These are phyloP conservation scores for Paramyrothecium sp. DNA, from an alignment of 2,329 filamentous ascomycete genomes.

Conservation along the genomic window DNA sequence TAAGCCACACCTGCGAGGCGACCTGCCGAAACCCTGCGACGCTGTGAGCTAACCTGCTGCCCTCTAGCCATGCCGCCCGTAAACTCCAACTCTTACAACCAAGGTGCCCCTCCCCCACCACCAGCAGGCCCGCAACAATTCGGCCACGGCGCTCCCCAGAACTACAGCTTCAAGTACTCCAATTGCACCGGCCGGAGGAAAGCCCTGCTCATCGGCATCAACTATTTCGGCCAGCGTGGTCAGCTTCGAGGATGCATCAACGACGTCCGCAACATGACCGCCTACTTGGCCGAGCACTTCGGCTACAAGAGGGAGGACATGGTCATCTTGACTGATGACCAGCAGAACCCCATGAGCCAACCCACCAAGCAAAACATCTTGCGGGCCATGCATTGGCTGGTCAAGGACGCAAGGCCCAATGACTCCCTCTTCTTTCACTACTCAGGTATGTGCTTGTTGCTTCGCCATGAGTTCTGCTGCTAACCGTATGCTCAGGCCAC, in stretches of 20 bases:
- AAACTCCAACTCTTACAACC: conserved; percentile 9
- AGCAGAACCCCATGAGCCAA: conserved; percentile 96
- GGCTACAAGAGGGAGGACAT: conserved; percentile 94
- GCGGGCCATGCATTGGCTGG: conserved; percentile 95
- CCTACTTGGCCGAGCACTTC: conserved; percentile 84
- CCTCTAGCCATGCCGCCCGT: conserved; percentile 14
- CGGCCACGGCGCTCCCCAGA: conserved; percentile 74
- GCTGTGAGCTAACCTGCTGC: background rate
- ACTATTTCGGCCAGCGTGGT: conserved; percentile 91
- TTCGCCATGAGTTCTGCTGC: conserved; percentile 4
- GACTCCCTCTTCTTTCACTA: conserved; percentile 98
- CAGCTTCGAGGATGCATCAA: conserved; percentile 94
- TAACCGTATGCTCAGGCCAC: conserved; percentile 51
- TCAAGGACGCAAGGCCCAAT: conserved; percentile 88
- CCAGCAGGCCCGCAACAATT: conserved; percentile 69
- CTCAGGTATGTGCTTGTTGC: conserved; percentile 61
- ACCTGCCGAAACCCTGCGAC: background rate
- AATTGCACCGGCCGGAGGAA: conserved; percentile 86
- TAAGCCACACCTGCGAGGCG: conserved; percentile 26
- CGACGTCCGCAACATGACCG: conserved; percentile 95
- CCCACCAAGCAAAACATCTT: conserved; percentile 95
- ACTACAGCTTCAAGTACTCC: conserved; percentile 87
- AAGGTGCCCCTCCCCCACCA: conserved; percentile 57
- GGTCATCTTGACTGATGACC: conserved; percentile 94
- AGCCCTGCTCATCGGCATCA: conserved; percentile 89